Conservation (phyloP, 176 grass and related monocot genomes). For the Avena eriantha region DNA sequence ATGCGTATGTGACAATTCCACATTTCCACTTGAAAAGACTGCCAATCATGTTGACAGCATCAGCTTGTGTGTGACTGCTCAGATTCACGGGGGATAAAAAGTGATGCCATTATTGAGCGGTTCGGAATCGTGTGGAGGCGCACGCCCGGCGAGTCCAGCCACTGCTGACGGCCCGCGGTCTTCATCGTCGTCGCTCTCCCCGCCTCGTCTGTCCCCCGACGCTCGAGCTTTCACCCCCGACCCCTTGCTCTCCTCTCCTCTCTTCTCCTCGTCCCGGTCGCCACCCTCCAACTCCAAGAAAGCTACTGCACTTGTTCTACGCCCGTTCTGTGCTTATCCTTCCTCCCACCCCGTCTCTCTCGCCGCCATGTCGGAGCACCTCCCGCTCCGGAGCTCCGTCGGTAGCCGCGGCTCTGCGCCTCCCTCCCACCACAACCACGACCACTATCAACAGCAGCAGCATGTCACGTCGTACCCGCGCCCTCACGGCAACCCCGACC, state of each 20-base stretch:
- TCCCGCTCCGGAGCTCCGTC: constrained; percentile 42
- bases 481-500: constrained; percentile 37
- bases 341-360: not conserved
- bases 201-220: too few relatives aligned
- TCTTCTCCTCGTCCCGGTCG: not conserved
- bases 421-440: not conserved
- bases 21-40: too few relatives aligned
- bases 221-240: not conserved
- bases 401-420: constrained; percentile 35
- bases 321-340: not conserved
- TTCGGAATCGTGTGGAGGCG: not conserved
- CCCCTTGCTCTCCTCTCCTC: not conserved
- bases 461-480: not conserved
- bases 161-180: not conserved
- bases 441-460: not conserved
- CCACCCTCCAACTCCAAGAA: not conserved
- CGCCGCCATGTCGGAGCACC: constrained; percentile 50
- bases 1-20: too few relatives aligned
- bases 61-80: not conserved
- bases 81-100: not conserved
- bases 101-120: not conserved
- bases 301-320: not conserved
- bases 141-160: not conserved
- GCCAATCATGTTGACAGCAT: too few relatives aligned
- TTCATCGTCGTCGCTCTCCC: not conserved